A percentile compares a stretch with the other conserved stretches of the same genome.
Evolutionary conservation across 805 yeast genomes (phyloP).

Genomic region (Zygotorulaspora florentina): DNA sequence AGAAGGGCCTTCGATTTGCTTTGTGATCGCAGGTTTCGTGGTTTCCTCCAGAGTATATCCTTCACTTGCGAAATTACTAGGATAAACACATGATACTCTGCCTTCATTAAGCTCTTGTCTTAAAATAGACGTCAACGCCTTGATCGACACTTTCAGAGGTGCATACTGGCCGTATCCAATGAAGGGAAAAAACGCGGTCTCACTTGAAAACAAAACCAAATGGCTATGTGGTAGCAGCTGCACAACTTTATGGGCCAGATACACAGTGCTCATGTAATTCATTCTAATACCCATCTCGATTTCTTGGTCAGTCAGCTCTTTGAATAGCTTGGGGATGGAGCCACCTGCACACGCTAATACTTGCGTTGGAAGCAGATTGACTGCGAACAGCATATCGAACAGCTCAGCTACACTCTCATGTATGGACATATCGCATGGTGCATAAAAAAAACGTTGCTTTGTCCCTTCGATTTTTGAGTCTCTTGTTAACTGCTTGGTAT

Average conservation of each 20-base stretch:
- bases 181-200: constrained; percentile 77
- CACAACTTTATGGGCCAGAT: constrained; percentile 61
- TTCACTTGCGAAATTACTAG: constrained; percentile 88
- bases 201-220: constrained; percentile 67
- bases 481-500: constrained; percentile 1
- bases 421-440: constrained; percentile 61
- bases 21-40: constrained; percentile 83
- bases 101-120: constrained; percentile 77
- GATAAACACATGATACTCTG: constrained; percentile 68
- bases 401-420: constrained; percentile 45
- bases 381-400: constrained; percentile 21
- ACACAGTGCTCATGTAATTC: constrained; percentile 72
- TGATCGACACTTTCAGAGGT: constrained; percentile 80
- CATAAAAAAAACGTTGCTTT: constrained; percentile 39
- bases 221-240: constrained; percentile 42
- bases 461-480: constrained; percentile 11
- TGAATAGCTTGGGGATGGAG: constrained; percentile 71
- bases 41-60: constrained; percentile 77
- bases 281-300: constrained; percentile 57
- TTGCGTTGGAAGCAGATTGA: constrained; percentile 55
- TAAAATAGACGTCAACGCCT: constrained; percentile 67
- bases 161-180: constrained; percentile 91
- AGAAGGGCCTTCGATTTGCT: constrained; percentile 80
- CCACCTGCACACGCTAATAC: constrained; percentile 87
- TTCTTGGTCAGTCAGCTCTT: constrained; percentile 57